Base-by-base conservation (phyloP, 177 flowering plant species). In the Vitis hybrid region DNA sequence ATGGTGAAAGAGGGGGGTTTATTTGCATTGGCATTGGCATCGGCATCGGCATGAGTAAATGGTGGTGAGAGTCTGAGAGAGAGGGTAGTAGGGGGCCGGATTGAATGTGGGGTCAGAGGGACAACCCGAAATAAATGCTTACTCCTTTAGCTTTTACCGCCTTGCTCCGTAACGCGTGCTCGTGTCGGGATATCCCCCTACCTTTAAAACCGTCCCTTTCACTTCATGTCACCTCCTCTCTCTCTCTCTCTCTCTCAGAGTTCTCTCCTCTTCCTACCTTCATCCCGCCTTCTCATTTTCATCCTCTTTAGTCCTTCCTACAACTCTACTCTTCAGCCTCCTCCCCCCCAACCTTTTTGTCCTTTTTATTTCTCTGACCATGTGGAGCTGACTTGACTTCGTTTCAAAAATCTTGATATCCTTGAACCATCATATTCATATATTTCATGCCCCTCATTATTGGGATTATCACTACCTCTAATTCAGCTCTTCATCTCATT, bases 101-200 rank as follows among this genome's bases (percentile, higher is more conserved):
- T 15, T 21, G 62, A 7, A 55, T 59, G 77, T 50, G 57, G 67
- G 64, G 70, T 71, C 74, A 79, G 76, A 73, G 71, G 70, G 80
- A 76, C 80, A 74, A 76, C 80, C 78, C 82, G 73, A 73, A 78
- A 78, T 81, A 74, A 81, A 81, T 78, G 84, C 83, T 54, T 68
- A 21, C 58, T 65, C 75, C 60, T 67, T 40, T 40, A 40, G 58
- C 18, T 64, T 74, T 77, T 63, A 58, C 46, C 49, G 30, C 64
- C 75, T 66, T 52, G 73, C 78, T 64, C 70, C 69, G 85, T 66
- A 56, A 68, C 56, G 78, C 78, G 82, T 80, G 81, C 77, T 62
- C 49, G 15, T 78, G 81, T 81, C 81, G 81, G 81, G 83, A 81
- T 81, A 78, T 81, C 77, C 68, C 77, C 79, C 75, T 63, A 74